Base-by-base conservation (phyloP, 2,329 filamentous ascomycete genomes). In the Beauveria brongniartii region DNA sequence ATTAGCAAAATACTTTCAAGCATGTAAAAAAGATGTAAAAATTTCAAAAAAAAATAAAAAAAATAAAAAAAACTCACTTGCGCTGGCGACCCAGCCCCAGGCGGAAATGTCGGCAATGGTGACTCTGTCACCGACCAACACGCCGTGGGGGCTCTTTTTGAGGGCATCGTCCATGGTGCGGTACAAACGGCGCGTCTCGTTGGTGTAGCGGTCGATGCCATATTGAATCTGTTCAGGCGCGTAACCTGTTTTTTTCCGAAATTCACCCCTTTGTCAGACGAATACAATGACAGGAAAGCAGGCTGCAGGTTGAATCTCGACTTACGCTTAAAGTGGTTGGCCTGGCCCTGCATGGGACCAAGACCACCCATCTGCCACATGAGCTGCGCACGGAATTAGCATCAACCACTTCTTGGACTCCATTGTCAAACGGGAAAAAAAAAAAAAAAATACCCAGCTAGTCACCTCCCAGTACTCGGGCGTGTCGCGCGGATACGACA, bases 181-280 rank as follows among this genome's bases (percentile, higher is more conserved):
- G 76, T 94, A 96, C 1, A 96, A 79, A 16, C 92, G 86, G n/a
- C 87, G 82, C 0, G 89, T 91, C 76, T 96, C 92, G 70, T 91
- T 94, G 69, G 81, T 77, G 76, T 96, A 96, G 53, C 92, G 83
- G 69, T 90, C 85, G 60, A 95, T 84, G 64, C 88, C 91, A 71
- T 96, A 96, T 69, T 87, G 79, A 68, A 96, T 93, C 71, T 83
- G 85, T 71, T 92, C 88, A 0, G 90, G 89, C 1, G 91, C 91
- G 69, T 96, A 95, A 61, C 79, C 80, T 82, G 61, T 12, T 20
- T 24, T 24, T 5, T 5, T 9, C 24, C 20, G 10, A 20, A 10
- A 70, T 18, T 16, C 5, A 5, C 1, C 34, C 34, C 34, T 14
- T 16, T 18, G 52, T 28, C 16, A 51, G 47, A 8, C 26, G 47